phyloP scores from a whole-genome alignment of 495 filamentous ascomycete species.

The Penicillium pancosmium region DNA sequence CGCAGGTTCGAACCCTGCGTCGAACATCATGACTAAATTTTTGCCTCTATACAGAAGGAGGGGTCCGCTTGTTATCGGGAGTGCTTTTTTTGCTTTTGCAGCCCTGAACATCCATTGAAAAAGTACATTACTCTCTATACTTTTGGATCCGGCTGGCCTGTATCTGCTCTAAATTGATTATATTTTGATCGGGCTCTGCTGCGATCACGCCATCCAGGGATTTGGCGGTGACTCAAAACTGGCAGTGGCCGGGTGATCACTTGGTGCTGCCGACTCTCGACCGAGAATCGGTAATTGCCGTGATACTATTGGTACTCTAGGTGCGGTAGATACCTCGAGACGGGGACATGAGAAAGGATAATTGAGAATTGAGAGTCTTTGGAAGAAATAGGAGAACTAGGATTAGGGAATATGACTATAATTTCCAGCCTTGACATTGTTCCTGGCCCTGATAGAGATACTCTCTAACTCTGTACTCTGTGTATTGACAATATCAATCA shows the following conservation, averaged over 20 bases:
- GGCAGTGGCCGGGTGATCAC: background rate
- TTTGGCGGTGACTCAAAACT: background rate
- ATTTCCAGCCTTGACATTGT: too few relatives aligned
- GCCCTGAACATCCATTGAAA: background rate
- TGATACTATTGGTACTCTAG: conserved; percentile 22
- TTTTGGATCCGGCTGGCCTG: background rate
- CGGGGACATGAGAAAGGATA: background rate
- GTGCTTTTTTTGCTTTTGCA: conserved; percentile 7
- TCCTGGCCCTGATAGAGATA: too few relatives aligned
- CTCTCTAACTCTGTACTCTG: too few relatives aligned
- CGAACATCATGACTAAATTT: conserved; percentile 8
- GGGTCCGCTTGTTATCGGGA: background rate
- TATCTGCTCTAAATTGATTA: background rate
- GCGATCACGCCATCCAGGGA: conserved; percentile 11
- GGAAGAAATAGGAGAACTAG: too few relatives aligned
- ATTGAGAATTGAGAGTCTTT: too few relatives aligned
- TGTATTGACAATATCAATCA: too few relatives aligned
- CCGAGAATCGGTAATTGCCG: conserved; percentile 29
- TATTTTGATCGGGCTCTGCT: conserved; percentile 2
- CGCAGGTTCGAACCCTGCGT: conserved; percentile 36
- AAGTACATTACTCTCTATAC: background rate
- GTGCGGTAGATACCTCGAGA: background rate
- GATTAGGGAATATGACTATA: too few relatives aligned
- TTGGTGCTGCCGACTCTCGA: conserved; percentile 8
- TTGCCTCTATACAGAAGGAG: too few relatives aligned